Base-by-base conservation (phyloP, 306 rosid species). In the Trifolium subterraneum region DNA sequence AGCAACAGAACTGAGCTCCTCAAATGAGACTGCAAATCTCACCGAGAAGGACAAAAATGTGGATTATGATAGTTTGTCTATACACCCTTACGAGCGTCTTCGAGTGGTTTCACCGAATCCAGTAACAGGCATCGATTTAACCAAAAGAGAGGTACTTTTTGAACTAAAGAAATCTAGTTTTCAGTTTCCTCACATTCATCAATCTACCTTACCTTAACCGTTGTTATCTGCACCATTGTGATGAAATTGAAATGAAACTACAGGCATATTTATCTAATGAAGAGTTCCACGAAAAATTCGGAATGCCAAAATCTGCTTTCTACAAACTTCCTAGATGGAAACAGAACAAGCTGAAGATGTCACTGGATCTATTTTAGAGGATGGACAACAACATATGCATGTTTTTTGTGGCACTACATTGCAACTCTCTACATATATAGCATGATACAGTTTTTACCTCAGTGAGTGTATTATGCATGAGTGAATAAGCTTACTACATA, bases 241-340 rank as follows among this genome's bases (percentile, higher is more conserved):
- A 84, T 82, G 79, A 75, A 38, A 76, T 54, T 82, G 79, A 75
- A 38, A 76, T 54, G 33, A 29, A 29, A 29, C 33, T 71, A 20
- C 13, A 93, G 98, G 91, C 88, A 68, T 93, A 93, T 87, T 83
- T 93, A 72, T 87, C 97, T 1, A 75, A 74, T 22, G 92, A 87
- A 80, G 98, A 93, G 88, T 93, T 93, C 75, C 87, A 44, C 38
- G 90, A 82, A 76, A 90, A 86, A 68, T 91, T 93, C 59, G 85
- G 87, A 72, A 87, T 88, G 93, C 77, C 75, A 59, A 89, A 87
- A 84, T 6, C 83, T 61, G 76, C 84, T 59, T 93, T 93, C 78
- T 77, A 87, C 80, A 85, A 82, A 90, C 98, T 93, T 62, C 92
- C 98, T 0, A 93, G 75, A 73, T 93, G 98, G 98, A 93, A 92